Evolutionary conservation across 1,284 basidiomycete species (phyloP), one percentile per base, ranked within the genome.

Genomic region (Jaminaea rosea): DNA sequence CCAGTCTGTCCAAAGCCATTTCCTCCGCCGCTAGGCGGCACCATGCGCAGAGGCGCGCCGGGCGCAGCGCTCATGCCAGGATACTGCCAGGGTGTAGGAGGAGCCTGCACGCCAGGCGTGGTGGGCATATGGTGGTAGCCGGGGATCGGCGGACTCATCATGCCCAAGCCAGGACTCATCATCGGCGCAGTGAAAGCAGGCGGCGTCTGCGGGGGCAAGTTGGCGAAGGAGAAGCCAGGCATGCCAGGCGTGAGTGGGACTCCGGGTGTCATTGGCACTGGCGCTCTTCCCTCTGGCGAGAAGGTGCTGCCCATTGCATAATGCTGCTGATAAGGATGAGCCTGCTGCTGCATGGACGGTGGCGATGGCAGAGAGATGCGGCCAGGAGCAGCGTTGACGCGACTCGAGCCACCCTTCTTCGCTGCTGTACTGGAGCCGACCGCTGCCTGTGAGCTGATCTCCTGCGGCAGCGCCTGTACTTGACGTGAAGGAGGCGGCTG

Each of bases 171-270:
- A 4, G 76, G 76, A 11, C 62, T 69, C 36, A 77, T 67, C 49
- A 76, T 69, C 11, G 72, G 70, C 26, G 68, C 65, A 3, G 64
- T 62, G 41, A 76, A 63, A 32, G 74, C 56, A 3, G 76, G 76
- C 1, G 76, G 76, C 13, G 76, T 76, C 47, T 75, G 67, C 19
- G 39, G 39, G 1, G 73, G 73, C 46, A 76, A 66, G 13, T 71
- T 63, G 13, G 74, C 73, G 41, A 77, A 74, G 0, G 73, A 68
- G 53, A 76, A 77, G 2, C 73, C 74, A 0, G 76, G 76, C 75
- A 77, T 76, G 7, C 72, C 72, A 2, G 75, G 76, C 7, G 75
- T 76, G 67, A 77, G 74, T 15, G 73, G 70, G 13, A 65, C 56
- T 10, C 39, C 39, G 19, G 39, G 39, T 23, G 39, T 42, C 39